These are phyloP conservation scores for Cyclanthera cordifolia DNA, from an alignment of 306 rosid genomes.

Conservation along the genomic window DNA sequence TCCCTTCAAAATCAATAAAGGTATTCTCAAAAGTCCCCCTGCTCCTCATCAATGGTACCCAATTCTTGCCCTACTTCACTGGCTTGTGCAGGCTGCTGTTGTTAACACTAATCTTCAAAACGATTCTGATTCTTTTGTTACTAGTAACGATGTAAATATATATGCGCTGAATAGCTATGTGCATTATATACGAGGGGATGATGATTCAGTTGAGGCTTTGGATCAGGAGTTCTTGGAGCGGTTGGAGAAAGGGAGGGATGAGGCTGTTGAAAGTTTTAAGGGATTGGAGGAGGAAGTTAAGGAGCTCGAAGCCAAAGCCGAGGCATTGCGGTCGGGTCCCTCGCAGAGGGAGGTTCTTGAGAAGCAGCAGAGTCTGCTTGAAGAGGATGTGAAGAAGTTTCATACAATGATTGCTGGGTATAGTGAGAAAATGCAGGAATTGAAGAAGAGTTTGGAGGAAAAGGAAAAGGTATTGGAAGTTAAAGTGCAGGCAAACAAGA, in stretches of 20 bases:
- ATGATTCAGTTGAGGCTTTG: conserved; percentile 39
- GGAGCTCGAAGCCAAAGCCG: conserved; percentile 28
- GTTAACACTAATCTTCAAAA: conserved; percentile 22
- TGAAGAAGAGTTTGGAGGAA: conserved; percentile 38
- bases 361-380: conserved; percentile 43
- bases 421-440: conserved; percentile 20
- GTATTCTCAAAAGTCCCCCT: conserved; percentile 58
- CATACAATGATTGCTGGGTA: conserved; percentile 44
- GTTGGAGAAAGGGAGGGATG: conserved; percentile 33
- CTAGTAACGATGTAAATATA: conserved; percentile 21
- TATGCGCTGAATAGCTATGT: conserved; percentile 40
- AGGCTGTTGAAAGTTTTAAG: conserved; percentile 21
- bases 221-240: conserved; percentile 31
- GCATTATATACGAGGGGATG: conserved; percentile 49
- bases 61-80: conserved; percentile 66
- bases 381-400: conserved; percentile 66
- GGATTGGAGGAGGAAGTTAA: conserved; percentile 12
- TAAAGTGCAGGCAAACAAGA: conserved; percentile 35
- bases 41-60: conserved; percentile 90
- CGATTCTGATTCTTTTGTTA: conserved; percentile 17
- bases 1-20: conserved; percentile 63
- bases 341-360: conserved; percentile 46
- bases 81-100: conserved; percentile 64
- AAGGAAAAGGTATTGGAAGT: conserved; percentile 57
- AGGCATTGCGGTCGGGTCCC: conserved; percentile 33